Conservation (phyloP, 2,329 filamentous ascomycete genomes). For the Fulvia fulva region DNA sequence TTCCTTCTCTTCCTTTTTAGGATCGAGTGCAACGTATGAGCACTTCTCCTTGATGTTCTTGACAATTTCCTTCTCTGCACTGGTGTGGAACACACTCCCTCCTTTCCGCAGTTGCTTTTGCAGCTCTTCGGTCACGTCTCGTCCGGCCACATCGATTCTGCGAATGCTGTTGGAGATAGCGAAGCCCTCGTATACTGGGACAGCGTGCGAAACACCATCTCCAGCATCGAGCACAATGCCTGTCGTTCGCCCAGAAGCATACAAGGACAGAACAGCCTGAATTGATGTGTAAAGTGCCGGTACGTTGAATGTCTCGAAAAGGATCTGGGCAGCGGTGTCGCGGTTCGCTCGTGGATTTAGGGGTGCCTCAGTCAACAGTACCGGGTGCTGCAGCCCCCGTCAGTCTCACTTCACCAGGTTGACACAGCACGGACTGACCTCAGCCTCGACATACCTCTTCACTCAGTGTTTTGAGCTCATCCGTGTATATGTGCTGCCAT, state of each 20-base stretch:
- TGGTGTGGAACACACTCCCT: slow-evolving; percentile 93
- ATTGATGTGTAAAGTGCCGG: slow-evolving; percentile 95
- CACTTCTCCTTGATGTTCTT: slow-evolving; percentile 93
- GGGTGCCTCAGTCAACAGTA: slow-evolving; percentile 91
- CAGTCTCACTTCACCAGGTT: slow-evolving; percentile 2
- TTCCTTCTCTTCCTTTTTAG: slow-evolving; percentile 92
- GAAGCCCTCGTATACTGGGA: slow-evolving; percentile 96
- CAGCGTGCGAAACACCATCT: slow-evolving; percentile 93
- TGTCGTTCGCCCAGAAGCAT: slow-evolving; percentile 91
- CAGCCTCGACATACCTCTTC: slow-evolving; percentile 66
- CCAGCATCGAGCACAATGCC: slow-evolving; percentile 93
- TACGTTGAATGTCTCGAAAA: slow-evolving; percentile 98
- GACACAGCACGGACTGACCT: slow-evolving; percentile 16
- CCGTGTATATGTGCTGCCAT: slow-evolving; percentile 96
- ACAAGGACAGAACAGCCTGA: slow-evolving; percentile 91
- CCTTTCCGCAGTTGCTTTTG: slow-evolving; percentile 87
- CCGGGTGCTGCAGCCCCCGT: slow-evolving; percentile 65
- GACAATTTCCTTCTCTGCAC: slow-evolving; percentile 98
- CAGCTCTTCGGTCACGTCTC: slow-evolving; percentile 93
- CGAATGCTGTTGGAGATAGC: slow-evolving; percentile 94
- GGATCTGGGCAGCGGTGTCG: slow-evolving; percentile 91
- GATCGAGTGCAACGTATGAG: slow-evolving; percentile 85
- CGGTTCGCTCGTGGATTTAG: slow-evolving; percentile 93
- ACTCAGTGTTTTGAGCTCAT: slow-evolving; percentile 92
- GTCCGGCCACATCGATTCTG: slow-evolving; percentile 90